These are phyloP conservation scores for Vaccinium myrtillus DNA, from an alignment of 148 eudicot genomes.

Conservation along the genomic window DNA sequence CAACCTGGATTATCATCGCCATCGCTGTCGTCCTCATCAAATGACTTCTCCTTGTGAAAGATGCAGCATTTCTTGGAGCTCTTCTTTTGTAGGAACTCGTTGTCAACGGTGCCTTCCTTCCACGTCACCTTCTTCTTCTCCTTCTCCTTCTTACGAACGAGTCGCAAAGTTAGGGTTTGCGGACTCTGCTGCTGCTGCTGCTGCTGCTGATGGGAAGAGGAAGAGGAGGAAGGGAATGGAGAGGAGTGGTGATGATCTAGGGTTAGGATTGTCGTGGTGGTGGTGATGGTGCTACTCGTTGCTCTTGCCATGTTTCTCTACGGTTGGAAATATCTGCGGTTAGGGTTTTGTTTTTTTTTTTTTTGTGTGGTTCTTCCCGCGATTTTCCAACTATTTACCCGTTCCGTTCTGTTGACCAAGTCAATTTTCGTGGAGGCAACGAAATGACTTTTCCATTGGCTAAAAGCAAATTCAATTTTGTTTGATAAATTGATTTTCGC, in stretches of 20 bases:
- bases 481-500: no score
- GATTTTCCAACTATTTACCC: background rate
- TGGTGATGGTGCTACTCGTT: constrained; percentile 11
- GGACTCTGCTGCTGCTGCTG: constrained; percentile 9
- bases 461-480: no score
- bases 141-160: constrained; percentile 50
- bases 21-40: constrained; percentile 67
- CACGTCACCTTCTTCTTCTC: constrained; percentile 81
- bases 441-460: no score
- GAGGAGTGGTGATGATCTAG: constrained; percentile 15
- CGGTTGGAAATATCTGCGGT: background rate
- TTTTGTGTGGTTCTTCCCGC: background rate
- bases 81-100: constrained; percentile 78
- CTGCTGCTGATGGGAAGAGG: background rate
- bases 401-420: background rate
- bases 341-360: background rate
- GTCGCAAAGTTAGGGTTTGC: constrained; percentile 62
- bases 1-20: background rate
- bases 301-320: constrained; percentile 11
- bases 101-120: constrained; percentile 83
- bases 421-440: no score
- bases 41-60: constrained; percentile 80
- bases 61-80: constrained; percentile 93
- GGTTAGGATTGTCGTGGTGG: constrained; percentile 27
- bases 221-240: constrained; percentile 15